Base-by-base conservation (phyloP, 306 rosid species). In the Inga laurina region DNA sequence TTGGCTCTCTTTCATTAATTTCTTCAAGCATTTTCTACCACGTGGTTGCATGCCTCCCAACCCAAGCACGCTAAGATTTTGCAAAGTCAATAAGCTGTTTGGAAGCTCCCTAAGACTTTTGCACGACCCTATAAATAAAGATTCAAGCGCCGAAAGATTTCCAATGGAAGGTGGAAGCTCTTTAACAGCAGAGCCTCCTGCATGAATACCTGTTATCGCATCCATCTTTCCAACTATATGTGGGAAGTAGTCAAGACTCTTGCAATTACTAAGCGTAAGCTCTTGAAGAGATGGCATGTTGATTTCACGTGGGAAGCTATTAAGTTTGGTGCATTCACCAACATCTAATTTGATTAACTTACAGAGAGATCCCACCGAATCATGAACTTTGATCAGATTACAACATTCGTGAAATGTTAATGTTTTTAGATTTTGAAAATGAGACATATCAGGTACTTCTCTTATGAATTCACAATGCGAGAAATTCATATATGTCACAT, bases 211-310 rank as follows among this genome's bases (percentile, higher is more conserved):
- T 24, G 14, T 22, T 3, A 59, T 6, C 3, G 34, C 34, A 59
- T 59, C 32, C 61, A 52, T 52, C 61, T 16, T 52, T 52, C 61
- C 61, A 52, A 52, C 22, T 52, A 52, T 52, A 16, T 2, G 22
- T 18, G 61, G 61, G 61, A 19, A 54, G 61, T 54, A 54, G 59
- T 16, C 2, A 14, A 52, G 59, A 1, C 8, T 52, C 22, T 52
- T 52, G 59, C 61, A 54, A 18, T 54, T 5, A 54, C 24, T 19
- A 27, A 85, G 46, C 7, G n/a, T 13, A 51, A 85, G 27, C 4
- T 5, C 0, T 79, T 35, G 34, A 3, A 85, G 76, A 56, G 85
- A 81, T 22, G 65, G 75, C 51, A 85, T 30, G 1, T 59, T 59
- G 15, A 59, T 59, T 59, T 59, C 66, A 59, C 7, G 66, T 10